These are phyloP conservation scores for Colletotrichum lentis DNA, from an alignment of 2,329 filamentous ascomycete genomes.

Conservation along the genomic window DNA sequence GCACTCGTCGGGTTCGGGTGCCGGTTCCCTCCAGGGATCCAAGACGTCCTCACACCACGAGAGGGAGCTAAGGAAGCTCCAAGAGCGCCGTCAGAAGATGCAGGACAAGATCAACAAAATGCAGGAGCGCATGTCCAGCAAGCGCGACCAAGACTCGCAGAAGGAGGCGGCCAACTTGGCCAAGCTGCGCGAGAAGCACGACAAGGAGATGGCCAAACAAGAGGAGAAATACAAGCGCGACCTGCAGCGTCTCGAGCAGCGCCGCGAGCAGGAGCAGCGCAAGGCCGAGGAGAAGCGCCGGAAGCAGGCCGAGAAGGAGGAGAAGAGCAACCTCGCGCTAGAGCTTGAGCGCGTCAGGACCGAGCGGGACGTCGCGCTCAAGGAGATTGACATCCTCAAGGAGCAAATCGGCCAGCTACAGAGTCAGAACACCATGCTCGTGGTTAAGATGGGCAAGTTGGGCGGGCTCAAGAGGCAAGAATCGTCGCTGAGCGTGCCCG, in stretches of 20 bases:
- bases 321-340: constrained; percentile 56
- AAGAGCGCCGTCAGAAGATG: constrained; percentile 67
- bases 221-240: constrained; percentile 73
- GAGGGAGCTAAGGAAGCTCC: constrained; percentile 71
- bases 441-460: constrained; percentile 57
- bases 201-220: constrained; percentile 69
- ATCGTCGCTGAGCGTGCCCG: constrained; percentile 47
- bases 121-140: constrained; percentile 56
- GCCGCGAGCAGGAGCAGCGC: constrained; percentile 67
- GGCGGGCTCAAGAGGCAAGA: constrained; percentile 41
- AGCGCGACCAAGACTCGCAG: constrained; percentile 57
- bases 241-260: constrained; percentile 69
- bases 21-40: constrained; percentile 41
- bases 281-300: constrained; percentile 63
- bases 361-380: constrained; percentile 61
- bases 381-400: constrained; percentile 64
- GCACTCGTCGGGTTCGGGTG: constrained; percentile 52
- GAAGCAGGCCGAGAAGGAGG: constrained; percentile 64
- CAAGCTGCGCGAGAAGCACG: constrained; percentile 70
- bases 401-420: constrained; percentile 66
- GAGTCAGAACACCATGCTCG: constrained; percentile 66
- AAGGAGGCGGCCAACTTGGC: constrained; percentile 60
- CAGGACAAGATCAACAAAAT: constrained; percentile 69
- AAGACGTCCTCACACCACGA: constrained; percentile 56
- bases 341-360: constrained; percentile 62